phyloP scores from a whole-genome alignment of 129 eudicot genomes.

The Pittosporum tobira region DNA sequence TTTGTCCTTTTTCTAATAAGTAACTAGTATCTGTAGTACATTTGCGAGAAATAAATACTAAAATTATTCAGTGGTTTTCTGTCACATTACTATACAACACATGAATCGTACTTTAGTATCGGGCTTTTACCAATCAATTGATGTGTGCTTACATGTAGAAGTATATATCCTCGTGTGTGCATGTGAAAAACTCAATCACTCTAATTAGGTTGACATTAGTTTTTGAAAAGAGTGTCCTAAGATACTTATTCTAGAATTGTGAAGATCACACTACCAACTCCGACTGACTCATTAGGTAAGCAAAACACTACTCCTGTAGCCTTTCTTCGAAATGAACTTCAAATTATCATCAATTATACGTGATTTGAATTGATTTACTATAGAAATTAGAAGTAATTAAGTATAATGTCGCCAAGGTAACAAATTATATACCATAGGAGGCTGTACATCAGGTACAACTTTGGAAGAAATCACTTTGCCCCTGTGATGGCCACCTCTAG shows the following conservation, averaged over 20 bases:
- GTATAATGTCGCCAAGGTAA: not conserved
- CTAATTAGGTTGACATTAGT: too few species aligned
- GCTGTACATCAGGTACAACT: conserved; percentile 57
- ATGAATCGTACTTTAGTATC: not conserved
- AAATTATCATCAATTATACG: not conserved
- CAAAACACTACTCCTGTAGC: not conserved
- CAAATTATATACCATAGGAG: conserved; percentile 49
- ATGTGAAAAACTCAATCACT: too few species aligned
- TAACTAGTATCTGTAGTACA: too few species aligned
- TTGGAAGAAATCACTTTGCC: conserved; percentile 63
- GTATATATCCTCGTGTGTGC: too few species aligned
- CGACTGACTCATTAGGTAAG: too few species aligned
- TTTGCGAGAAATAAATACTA: too few species aligned
- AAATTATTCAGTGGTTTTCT: too few species aligned
- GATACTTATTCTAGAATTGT: too few species aligned
- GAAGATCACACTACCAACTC: too few species aligned
- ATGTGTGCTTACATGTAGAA: not conserved
- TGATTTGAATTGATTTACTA: not conserved
- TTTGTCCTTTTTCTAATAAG: not conserved
- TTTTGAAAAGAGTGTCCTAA: too few species aligned
- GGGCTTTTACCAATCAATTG: too few species aligned
- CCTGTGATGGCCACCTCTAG: conserved; percentile 63
- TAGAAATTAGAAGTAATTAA: not conserved
- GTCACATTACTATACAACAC: not conserved
- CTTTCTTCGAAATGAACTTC: not conserved